These are phyloP conservation scores for Hericium coralloides DNA, from an alignment of 768 basidiomycete species.

Conservation along the genomic window DNA sequence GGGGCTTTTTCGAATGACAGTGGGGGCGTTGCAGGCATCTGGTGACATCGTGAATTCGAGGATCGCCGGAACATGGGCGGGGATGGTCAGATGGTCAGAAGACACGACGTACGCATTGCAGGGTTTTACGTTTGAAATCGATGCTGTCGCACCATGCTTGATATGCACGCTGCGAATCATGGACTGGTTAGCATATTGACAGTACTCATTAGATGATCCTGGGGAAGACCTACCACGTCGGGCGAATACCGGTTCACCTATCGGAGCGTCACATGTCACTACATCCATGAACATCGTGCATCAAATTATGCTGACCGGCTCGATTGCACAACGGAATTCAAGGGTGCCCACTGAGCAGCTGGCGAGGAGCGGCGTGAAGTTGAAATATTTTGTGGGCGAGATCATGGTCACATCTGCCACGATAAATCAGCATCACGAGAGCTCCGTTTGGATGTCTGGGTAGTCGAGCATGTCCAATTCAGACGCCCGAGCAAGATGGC, in stretches of 20 bases:
- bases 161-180: constrained; percentile 39
- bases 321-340: constrained; percentile 73
- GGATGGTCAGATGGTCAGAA: too few relatives aligned
- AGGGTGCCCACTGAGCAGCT: constrained; percentile 75
- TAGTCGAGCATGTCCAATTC: too few relatives aligned
- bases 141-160: constrained; percentile 75
- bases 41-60: not conserved
- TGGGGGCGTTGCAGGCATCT: constrained; percentile 59
- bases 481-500: too few relatives aligned
- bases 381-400: constrained; percentile 62
- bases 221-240: constrained; percentile 34
- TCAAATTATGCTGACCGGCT: constrained; percentile 48
- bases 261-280: constrained; percentile 1
- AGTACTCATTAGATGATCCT: not conserved
- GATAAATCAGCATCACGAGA: not conserved
- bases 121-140: constrained; percentile 50
- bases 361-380: constrained; percentile 60
- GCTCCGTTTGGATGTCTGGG: not conserved
- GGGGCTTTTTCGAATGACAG: constrained; percentile 22
- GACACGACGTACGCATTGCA: constrained; percentile 46
- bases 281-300: not conserved
- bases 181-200: not conserved
- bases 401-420: constrained; percentile 52
- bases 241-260: constrained; percentile 51
- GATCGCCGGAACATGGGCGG: too few relatives aligned